A percentile compares a stretch with the other conserved stretches of the same genome.
These are phyloP conservation scores for Cytospora piceicola DNA, from an alignment of 2,329 filamentous ascomycete species.

Conservation along the genomic window DNA sequence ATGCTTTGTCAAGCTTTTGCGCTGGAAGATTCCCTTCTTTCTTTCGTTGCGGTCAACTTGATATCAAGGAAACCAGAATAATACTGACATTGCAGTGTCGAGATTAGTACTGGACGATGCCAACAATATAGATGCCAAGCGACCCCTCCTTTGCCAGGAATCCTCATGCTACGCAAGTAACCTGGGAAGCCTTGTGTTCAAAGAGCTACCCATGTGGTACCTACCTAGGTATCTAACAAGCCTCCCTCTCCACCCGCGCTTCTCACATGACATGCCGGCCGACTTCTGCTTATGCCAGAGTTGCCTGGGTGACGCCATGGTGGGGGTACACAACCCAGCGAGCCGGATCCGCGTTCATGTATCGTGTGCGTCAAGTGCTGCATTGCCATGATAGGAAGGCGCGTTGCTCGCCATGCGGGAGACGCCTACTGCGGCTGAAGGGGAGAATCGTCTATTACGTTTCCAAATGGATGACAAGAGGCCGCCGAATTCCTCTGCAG, in stretches of 20 bases:
- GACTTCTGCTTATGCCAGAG: not conserved
- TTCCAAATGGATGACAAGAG: not conserved
- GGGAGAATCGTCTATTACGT: not conserved
- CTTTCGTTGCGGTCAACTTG: constrained; percentile 47
- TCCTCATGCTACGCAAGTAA: not conserved
- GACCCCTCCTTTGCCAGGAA: not conserved
- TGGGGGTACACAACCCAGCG: not conserved
- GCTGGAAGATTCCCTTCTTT: constrained; percentile 43
- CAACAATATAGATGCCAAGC: not conserved
- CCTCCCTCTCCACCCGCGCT: not conserved
- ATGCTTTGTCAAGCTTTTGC: constrained; percentile 45
- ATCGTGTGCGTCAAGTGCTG: not conserved
- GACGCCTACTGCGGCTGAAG: not conserved
- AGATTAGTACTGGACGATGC: constrained; percentile 40
- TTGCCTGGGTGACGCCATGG: not conserved
- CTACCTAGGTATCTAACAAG: too few species aligned
- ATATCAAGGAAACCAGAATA: constrained; percentile 50
- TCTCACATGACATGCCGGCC: not conserved
- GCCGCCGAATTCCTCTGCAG: not conserved
- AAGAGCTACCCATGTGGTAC: too few species aligned
- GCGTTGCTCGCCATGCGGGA: not conserved
- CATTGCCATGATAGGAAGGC: constrained; percentile 19
- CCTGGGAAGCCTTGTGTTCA: not conserved
- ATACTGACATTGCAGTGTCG: constrained; percentile 47
- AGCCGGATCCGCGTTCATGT: not conserved